These are phyloP conservation scores for Fonsecaea nubica DNA, from an alignment of 2,329 filamentous ascomycete genomes.

Conservation along the genomic window DNA sequence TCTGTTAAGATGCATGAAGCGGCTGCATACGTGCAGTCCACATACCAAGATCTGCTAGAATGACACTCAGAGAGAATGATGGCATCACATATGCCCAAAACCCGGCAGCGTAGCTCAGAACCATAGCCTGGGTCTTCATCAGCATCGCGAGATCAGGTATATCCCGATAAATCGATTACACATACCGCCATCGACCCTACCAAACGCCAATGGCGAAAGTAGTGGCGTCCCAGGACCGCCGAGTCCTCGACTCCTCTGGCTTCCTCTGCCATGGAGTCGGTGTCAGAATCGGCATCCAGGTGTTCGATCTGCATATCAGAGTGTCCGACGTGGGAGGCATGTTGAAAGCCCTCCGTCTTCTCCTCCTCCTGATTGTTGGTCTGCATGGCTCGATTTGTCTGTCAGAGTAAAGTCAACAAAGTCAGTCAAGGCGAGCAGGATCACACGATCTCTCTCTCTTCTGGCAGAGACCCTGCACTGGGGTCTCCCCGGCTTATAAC, in stretches of 20 bases:
- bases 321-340: conserved; percentile 14
- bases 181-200: conserved; percentile 14
- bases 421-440: conserved; percentile 8
- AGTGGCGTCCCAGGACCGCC: conserved; percentile 12
- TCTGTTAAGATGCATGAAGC: conserved; percentile 16
- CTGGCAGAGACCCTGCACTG: conserved; percentile 1
- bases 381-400: conserved; percentile 10
- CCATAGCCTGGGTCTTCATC: conserved; percentile 4
- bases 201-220: conserved; percentile 13
- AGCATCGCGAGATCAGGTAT: not conserved
- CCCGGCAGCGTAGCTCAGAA: not conserved
- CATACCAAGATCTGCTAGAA: conserved; percentile 14
- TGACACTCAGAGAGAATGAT: conserved; percentile 12
- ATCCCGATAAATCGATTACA: conserved; percentile 2
- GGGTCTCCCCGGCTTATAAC: conserved; percentile 1
- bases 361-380: conserved; percentile 8
- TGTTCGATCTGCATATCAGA: conserved; percentile 6
- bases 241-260: conserved; percentile 8
- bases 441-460: conserved; percentile 1
- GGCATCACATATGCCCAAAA: conserved; percentile 16
- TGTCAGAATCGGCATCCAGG: conserved; percentile 6
- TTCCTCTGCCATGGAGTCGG: conserved; percentile 15
- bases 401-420: conserved; percentile 10
- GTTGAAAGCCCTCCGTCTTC: conserved; percentile 9
- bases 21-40: not conserved